Evolutionary conservation across 148 eudicot genomes (phyloP).

Genomic region (Salicornia ramosissima): DNA sequence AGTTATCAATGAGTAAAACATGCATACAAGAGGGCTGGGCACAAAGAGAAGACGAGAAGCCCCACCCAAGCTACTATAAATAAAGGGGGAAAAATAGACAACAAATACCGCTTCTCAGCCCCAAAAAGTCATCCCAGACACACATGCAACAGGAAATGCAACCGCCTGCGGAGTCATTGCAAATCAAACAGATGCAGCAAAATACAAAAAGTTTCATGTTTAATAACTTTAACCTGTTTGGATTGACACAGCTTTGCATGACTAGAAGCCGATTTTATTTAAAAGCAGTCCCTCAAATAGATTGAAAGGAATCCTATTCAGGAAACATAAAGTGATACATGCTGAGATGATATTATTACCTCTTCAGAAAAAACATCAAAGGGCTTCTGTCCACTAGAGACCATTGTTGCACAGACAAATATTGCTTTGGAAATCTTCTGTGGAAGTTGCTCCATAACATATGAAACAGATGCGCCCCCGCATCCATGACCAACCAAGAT

Average conservation of each 20-base stretch:
- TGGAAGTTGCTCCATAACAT: slow-evolving; percentile 73
- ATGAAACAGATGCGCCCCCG: slow-evolving; percentile 89
- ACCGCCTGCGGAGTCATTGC: not conserved
- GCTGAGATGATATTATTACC: slow-evolving; percentile 32
- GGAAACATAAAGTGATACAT: not conserved
- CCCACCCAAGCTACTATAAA: not conserved
- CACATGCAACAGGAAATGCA: not conserved
- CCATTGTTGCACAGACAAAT: slow-evolving; percentile 87
- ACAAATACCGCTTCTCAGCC: not conserved
- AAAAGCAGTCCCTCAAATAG: not conserved
- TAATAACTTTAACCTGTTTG: not conserved
- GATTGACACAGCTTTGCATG: not conserved
- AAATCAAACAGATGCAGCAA: not conserved
- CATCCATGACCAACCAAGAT: slow-evolving; percentile 94
- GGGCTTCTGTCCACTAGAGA: slow-evolving; percentile 78
- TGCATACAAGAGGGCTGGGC: not conserved
- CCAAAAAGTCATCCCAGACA: not conserved
- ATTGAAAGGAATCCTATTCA: not conserved
- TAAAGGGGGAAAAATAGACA: not conserved
- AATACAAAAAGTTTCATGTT: not conserved
- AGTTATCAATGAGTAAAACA: not conserved
- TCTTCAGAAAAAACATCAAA: slow-evolving; percentile 83
- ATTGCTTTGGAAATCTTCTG: slow-evolving; percentile 78
- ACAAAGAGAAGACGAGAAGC: not conserved
- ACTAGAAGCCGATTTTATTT: not conserved